Evolutionary conservation across 306 rosid species (phyloP), one percentile per base, ranked within the genome.

Genomic region (Trifolium pratense): DNA sequence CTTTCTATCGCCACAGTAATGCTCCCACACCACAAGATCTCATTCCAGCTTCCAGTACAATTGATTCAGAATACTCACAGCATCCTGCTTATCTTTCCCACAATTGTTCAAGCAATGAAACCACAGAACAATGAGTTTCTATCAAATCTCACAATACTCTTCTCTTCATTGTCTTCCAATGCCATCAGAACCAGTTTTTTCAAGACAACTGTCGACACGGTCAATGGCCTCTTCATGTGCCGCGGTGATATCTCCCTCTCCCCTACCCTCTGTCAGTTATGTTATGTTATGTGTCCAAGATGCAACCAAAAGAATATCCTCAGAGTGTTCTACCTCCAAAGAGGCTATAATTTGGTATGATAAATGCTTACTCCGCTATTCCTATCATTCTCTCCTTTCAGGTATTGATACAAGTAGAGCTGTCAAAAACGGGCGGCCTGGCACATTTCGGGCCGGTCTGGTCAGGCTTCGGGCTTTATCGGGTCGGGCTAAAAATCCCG

Each of bases 171-270:
- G 21, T 61, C 46, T 32, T 61, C 46, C 5, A 34, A 60, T 6
- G 40, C 65, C 40, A 29, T 15, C 40, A 15, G 2, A 34, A 32
- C 18, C 0, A 3, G 7, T 15, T 61, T 31, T 6, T 61, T 5
- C 25, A 61, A 61, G 1, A 42, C 10, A 15, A 21, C 13, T 1
- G 21, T 36, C 12, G 14, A n/a, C 43, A 7, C 43, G 0, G 17
- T n/a, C 25, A 16, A 32, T 61, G 84, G 84, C 2, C 69, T 81
- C 23, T 81, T 81, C 21, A 53, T 53, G 60, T 53, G 60, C 17
- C 60, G 31, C 3, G 31, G 60, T 53, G 60, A 53, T 53, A 53
- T 53, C 26, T 53, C 60, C 5, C 31, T 20, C 60, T 53, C 29
- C 31, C 60, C 7, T 9, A 8, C 60, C 60, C 14, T 53, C 31